Conservation (phyloP, 2,329 filamentous ascomycete species). For the Hyphodiscus sp. region DNA sequence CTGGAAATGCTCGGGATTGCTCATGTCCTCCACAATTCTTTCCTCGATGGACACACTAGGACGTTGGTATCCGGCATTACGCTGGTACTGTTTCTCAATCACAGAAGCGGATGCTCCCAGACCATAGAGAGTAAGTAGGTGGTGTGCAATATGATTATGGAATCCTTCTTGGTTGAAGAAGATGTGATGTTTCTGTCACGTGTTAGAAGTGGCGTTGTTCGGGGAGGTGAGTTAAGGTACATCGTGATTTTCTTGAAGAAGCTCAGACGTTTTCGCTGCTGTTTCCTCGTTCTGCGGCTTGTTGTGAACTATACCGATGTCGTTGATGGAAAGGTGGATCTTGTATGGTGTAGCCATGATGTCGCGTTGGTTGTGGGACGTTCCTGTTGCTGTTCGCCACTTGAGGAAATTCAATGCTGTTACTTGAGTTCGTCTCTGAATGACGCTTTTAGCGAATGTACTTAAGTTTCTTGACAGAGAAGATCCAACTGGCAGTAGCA, state of each 20-base stretch:
- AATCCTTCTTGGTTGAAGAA: constrained; percentile 72
- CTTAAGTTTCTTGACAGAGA: too few relatives aligned
- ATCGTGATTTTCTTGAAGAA: constrained; percentile 72
- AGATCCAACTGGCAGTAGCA: too few relatives aligned
- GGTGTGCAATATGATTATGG: constrained; percentile 80
- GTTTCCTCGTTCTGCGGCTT: constrained; percentile 48
- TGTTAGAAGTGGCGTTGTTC: constrained; percentile 2
- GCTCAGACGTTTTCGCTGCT: constrained; percentile 54
- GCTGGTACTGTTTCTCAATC: constrained; percentile 58
- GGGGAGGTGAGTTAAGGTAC: constrained; percentile 25
- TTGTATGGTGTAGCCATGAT: constrained; percentile 30
- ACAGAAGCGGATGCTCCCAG: constrained; percentile 57
- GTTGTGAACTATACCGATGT: constrained; percentile 44
- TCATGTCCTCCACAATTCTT: constrained; percentile 41
- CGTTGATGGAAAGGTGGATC: constrained; percentile 41
- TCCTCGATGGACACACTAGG: constrained; percentile 41
- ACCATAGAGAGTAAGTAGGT: constrained; percentile 69
- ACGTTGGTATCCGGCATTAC: constrained; percentile 62
- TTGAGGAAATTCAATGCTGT: constrained; percentile 10
- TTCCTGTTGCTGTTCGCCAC: constrained; percentile 7
- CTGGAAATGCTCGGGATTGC: constrained; percentile 47
- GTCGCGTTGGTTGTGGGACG: neutral
- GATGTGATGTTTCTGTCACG: constrained; percentile 55
- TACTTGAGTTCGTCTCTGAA: constrained; percentile 3
- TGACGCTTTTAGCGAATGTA: neutral